Evolutionary conservation across 139 green algal genomes (phyloP).

Genomic region (Coelastrella sp.): DNA sequence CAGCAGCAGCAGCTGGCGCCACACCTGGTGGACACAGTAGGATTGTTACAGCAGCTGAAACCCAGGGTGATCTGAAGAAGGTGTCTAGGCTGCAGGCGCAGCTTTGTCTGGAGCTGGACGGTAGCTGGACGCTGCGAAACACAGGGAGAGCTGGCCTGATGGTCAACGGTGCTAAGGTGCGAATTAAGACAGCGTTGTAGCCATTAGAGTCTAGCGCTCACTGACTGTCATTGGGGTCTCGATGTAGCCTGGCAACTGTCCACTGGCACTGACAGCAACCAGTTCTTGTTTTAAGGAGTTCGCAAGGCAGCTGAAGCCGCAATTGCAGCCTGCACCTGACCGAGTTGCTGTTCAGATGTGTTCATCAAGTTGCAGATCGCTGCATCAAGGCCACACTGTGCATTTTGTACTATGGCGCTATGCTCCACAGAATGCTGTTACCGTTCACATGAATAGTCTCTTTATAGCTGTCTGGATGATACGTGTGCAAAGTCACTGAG

Average conservation of each 20-base stretch:
- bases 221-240: background rate
- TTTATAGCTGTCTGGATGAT: too few relatives aligned
- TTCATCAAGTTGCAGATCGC: too few relatives aligned
- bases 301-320: too few relatives aligned
- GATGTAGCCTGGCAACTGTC: background rate
- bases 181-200: background rate
- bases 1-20: background rate
- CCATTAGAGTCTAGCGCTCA: background rate
- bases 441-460: too few relatives aligned
- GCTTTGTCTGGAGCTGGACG: slow-evolving; percentile 31
- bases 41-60: background rate
- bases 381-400: too few relatives aligned
- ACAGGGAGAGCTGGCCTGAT: slow-evolving; percentile 37
- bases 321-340: too few relatives aligned
- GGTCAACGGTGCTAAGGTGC: slow-evolving; percentile 58
- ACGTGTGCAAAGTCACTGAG: too few relatives aligned
- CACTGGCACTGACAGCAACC: background rate
- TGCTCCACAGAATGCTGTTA: too few relatives aligned
- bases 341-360: too few relatives aligned
- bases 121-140: slow-evolving; percentile 27
- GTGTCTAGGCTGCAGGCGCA: slow-evolving; percentile 68
- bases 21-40: background rate
- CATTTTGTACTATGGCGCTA: too few relatives aligned
- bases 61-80: background rate
- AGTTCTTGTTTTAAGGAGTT: too few relatives aligned